Conservation (phyloP, 345 rosid species). For the Raphanus sativus region DNA sequence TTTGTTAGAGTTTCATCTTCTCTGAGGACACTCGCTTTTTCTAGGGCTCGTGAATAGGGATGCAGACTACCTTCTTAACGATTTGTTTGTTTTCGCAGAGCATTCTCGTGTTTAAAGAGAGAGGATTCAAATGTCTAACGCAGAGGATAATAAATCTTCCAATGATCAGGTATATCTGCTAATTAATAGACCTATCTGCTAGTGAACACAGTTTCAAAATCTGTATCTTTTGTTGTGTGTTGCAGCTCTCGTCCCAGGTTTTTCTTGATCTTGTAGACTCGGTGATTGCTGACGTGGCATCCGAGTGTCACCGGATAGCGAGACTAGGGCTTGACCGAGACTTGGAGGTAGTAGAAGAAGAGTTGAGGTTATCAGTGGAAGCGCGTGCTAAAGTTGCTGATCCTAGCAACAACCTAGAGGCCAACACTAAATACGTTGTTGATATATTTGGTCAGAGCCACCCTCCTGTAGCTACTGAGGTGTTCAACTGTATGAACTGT, state of each 20-base stretch:
- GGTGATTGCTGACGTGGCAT: slow-evolving; percentile 88
- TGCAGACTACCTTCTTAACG: not conserved
- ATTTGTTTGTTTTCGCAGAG: not conserved
- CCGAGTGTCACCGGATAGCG: slow-evolving; percentile 85
- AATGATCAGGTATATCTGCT: slow-evolving; percentile 51
- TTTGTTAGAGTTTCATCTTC: not conserved
- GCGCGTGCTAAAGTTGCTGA: slow-evolving; percentile 75
- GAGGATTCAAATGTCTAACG: slow-evolving; percentile 50
- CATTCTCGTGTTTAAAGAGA: not conserved
- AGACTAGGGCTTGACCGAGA: slow-evolving; percentile 80
- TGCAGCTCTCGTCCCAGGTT: slow-evolving; percentile 68
- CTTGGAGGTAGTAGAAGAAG: slow-evolving; percentile 86
- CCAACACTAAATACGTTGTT: slow-evolving; percentile 73
- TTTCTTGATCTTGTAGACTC: slow-evolving; percentile 78
- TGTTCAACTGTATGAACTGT: slow-evolving; percentile 95
- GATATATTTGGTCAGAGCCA: slow-evolving; percentile 91
- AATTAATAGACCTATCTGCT: not conserved
- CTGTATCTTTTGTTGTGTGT: not conserved
- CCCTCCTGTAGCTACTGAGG: slow-evolving; percentile 76
- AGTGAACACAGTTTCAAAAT: not conserved
- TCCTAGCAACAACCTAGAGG: slow-evolving; percentile 65
- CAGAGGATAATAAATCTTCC: slow-evolving; percentile 51
- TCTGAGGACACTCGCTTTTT: not conserved
- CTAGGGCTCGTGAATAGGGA: not conserved
- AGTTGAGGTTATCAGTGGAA: slow-evolving; percentile 74